Evolutionary conservation across 768 basidiomycete species (phyloP).

Genomic region (Russula ochroleuca): DNA sequence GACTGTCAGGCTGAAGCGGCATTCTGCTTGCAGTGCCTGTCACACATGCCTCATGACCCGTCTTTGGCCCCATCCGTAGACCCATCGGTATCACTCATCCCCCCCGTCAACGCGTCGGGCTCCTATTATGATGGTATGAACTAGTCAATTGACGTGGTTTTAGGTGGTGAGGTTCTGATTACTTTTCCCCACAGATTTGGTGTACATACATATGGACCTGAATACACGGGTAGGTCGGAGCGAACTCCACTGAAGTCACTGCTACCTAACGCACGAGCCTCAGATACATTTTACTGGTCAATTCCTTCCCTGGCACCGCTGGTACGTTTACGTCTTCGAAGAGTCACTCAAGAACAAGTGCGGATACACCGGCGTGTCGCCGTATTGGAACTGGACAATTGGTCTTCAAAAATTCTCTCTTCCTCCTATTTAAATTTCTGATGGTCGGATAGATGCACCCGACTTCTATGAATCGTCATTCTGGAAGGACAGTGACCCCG

Average conservation of each 20-base stretch:
- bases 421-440: not conserved
- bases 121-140: slow-evolving; percentile 27
- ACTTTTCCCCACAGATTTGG: slow-evolving; percentile 23
- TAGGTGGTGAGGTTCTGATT: not conserved
- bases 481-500: slow-evolving; percentile 29
- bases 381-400: slow-evolving; percentile 35
- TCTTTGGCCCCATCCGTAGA: slow-evolving; percentile 11
- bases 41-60: slow-evolving; percentile 23
- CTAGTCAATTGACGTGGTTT: not conserved
- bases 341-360: slow-evolving; percentile 28
- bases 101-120: slow-evolving; percentile 19
- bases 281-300: slow-evolving; percentile 30
- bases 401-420: slow-evolving; percentile 6
- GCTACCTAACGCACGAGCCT: no score
- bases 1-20: not conserved
- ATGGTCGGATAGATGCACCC: slow-evolving; percentile 25
- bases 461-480: slow-evolving; percentile 28
- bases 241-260: not conserved
- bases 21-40: slow-evolving; percentile 18
- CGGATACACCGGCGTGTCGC: slow-evolving; percentile 29
- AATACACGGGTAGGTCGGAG: slow-evolving; percentile 24
- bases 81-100: slow-evolving; percentile 21
- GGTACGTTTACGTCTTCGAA: slow-evolving; percentile 29
- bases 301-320: slow-evolving; percentile 34
- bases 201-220: slow-evolving; percentile 32